Evolutionary conservation across 192 early-diverging fungal genomes (phyloP), one percentile per base, ranked within the genome.

Genomic region (Linnemannia elongata): DNA sequence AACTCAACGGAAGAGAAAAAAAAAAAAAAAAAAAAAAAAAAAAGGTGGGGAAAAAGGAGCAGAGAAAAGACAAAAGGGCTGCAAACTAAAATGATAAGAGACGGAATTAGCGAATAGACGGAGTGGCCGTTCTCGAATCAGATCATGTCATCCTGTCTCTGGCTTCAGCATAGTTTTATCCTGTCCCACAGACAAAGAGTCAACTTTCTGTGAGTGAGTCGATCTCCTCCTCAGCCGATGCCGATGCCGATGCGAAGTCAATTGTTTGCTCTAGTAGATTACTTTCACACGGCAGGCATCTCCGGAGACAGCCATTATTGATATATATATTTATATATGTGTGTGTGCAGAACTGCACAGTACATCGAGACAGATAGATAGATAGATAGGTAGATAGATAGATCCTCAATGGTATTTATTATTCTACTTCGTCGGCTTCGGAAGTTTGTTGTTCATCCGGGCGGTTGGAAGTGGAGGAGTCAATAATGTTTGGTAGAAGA

Each of bases 161-260:
- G 44, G 44, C 44, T 45, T 45, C 27, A 30, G 60, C 27, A 4
- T 10, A 33, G 1, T 18, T 52, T 52, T 52, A 5, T 12, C 47
- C 47, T 49, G 47, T 2, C 47, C 49, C 49, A 52, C 18, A 20
- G 49, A 18, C 17, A 49, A 13, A 18, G 18, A 52, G 49, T 15
- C 5, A 44, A 6, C 8, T 6, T 44, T 6, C 6, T 9, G 41
- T 2, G 42, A 45, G 55, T 27, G 55, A 60, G 60, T 30, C 60
- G 41, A 41, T 41, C 70, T 41, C 70, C 70, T 18, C 70, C 41
- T 72, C 70, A 72, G 41, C 70, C 70, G 41, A 66, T 33, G 30
- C 70, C 70, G 41, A 66, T 33, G 30, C 60, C 70, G 41, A 66
- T 66, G 60, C 60, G 60, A 66, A 66, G 60, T 66, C 60, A 33